These are phyloP conservation scores for Sclerotinia borealis DNA, from an alignment of 2,329 filamentous ascomycete species.

Conservation along the genomic window DNA sequence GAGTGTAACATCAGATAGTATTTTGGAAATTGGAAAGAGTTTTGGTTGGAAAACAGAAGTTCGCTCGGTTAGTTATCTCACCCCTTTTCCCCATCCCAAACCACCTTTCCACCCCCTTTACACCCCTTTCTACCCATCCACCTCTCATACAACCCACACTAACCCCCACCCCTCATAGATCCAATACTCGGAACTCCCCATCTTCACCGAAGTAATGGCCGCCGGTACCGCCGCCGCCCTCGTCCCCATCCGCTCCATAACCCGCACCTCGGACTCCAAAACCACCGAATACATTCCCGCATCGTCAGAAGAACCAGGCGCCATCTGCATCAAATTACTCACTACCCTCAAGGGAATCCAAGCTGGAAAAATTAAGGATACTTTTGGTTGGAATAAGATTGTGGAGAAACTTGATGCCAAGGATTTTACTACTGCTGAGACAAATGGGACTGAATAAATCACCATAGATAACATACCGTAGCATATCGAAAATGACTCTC, in stretches of 20 bases:
- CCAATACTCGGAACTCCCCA: slow-evolving; percentile 51
- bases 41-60: slow-evolving; percentile 83
- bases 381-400: slow-evolving; percentile 32
- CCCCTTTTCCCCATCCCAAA: not conserved
- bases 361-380: slow-evolving; percentile 69
- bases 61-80: slow-evolving; percentile 49
- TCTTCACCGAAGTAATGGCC: slow-evolving; percentile 76
- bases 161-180: slow-evolving; percentile 42
- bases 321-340: slow-evolving; percentile 66
- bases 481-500: too few relatives aligned
- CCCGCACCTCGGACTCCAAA: slow-evolving; percentile 51
- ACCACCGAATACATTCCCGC: slow-evolving; percentile 50
- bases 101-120: not conserved
- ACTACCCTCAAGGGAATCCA: slow-evolving; percentile 79
- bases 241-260: slow-evolving; percentile 88
- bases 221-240: slow-evolving; percentile 87
- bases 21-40: slow-evolving; percentile 66
- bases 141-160: not conserved
- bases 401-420: slow-evolving; percentile 28
- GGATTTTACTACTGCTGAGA: slow-evolving; percentile 24
- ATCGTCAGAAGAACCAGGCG: slow-evolving; percentile 62
- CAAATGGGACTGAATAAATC: slow-evolving; percentile 23
- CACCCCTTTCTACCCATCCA: not conserved
- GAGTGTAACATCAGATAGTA: slow-evolving; percentile 74
- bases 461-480: slow-evolving; percentile 2